Percentiles rank a stretch among this genome's conserved stretches.
phyloP scores from a whole-genome alignment of 495 filamentous ascomycete genomes.

The Podospora comata region DNA sequence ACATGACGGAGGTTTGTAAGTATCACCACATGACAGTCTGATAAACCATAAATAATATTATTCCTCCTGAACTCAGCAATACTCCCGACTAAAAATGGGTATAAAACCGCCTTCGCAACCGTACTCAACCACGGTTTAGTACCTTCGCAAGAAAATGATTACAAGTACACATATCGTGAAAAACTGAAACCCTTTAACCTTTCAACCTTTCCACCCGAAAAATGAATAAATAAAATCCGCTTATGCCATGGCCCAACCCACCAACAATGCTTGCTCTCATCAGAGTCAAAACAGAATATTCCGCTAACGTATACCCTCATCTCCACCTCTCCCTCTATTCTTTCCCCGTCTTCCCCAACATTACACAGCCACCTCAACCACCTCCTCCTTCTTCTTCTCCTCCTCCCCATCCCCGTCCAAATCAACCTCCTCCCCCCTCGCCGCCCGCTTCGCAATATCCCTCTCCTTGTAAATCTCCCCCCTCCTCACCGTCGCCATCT shows the following conservation, averaged over 20 bases:
- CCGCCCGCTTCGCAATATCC: constrained; percentile 39
- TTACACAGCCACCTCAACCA: constrained; percentile 3
- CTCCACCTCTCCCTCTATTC: neutral
- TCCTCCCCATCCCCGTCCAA: constrained; percentile 12
- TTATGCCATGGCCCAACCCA: neutral
- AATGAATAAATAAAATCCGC: neutral
- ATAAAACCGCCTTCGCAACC: neutral
- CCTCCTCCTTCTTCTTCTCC: neutral
- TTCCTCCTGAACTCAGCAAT: neutral
- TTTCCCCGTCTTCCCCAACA: neutral
- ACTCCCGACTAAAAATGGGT: neutral
- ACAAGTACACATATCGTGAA: neutral
- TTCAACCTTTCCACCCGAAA: neutral
- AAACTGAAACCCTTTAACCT: neutral
- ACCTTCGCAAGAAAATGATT: neutral
- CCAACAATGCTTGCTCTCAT: neutral
- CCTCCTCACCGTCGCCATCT: constrained; percentile 41
- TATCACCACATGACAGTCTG: neutral
- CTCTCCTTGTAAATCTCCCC: constrained; percentile 50
- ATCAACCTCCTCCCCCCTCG: constrained; percentile 34
- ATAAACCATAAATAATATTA: neutral
- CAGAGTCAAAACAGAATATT: neutral
- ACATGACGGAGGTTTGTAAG: neutral
- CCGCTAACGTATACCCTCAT: neutral
- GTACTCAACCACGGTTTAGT: neutral